These are phyloP conservation scores for Prunus mume DNA, from an alignment of 306 rosid species.

Conservation along the genomic window DNA sequence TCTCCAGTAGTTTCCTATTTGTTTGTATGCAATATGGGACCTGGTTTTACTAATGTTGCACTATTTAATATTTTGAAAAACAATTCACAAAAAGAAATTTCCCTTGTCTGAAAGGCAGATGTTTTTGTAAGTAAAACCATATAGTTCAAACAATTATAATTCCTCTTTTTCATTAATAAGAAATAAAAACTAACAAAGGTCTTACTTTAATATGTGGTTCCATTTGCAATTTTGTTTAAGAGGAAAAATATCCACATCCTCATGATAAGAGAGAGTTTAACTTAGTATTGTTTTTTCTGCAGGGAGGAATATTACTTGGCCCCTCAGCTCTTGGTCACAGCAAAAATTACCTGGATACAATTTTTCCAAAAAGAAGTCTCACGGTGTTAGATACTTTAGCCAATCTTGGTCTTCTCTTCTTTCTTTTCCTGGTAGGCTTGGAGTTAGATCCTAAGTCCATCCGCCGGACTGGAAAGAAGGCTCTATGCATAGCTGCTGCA, in stretches of 20 bases:
- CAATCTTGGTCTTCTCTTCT: conserved; percentile 69
- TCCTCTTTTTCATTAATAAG: background rate
- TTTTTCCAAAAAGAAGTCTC: conserved; percentile 57
- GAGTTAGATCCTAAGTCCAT: conserved; percentile 54
- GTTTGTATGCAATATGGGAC: too few species aligned
- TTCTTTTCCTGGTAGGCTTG: conserved; percentile 56
- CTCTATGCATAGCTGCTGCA: conserved; percentile 51
- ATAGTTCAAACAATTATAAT: background rate
- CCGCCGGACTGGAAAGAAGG: conserved; percentile 55
- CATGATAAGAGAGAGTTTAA: background rate
- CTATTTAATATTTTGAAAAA: background rate
- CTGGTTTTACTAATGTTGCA: background rate
- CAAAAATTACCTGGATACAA: conserved; percentile 27
- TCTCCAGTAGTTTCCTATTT: background rate
- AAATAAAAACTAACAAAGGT: background rate
- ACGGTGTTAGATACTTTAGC: conserved; percentile 65
- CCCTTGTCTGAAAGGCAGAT: background rate
- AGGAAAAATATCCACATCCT: background rate
- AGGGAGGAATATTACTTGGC: conserved; percentile 75
- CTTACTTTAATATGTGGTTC: background rate
- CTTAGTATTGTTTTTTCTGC: background rate
- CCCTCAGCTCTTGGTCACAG: conserved; percentile 64
- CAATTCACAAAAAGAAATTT: background rate
- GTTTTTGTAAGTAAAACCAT: background rate
- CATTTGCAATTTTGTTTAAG: background rate